Conservation (phyloP, 2,329 filamentous ascomycete genomes). For the Aspergillus niger region DNA sequence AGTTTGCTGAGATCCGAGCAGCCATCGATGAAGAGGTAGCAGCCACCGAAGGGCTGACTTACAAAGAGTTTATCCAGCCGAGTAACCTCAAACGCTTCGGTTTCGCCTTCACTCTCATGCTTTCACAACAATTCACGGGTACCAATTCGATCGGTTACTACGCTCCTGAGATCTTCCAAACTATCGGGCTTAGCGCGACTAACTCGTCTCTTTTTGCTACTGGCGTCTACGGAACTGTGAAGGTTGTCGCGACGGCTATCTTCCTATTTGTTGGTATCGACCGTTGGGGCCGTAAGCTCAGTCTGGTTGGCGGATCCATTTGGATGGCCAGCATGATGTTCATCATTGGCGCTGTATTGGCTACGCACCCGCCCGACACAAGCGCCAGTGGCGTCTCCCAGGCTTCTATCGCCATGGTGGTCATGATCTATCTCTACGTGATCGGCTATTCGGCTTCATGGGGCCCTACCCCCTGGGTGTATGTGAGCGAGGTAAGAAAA, state of each 20-base stretch:
- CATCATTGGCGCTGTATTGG: slow-evolving; percentile 39
- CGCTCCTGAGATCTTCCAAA: slow-evolving; percentile 42
- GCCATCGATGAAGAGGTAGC: slow-evolving; percentile 46
- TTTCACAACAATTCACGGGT: slow-evolving; percentile 46
- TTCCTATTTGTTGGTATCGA: slow-evolving; percentile 44
- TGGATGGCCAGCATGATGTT: slow-evolving; percentile 44
- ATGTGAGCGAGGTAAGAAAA: slow-evolving; percentile 33
- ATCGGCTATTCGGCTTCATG: slow-evolving; percentile 31
- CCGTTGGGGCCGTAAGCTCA: slow-evolving; percentile 39
- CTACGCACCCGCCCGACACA: slow-evolving; percentile 35
- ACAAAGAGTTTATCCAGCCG: slow-evolving; percentile 42
- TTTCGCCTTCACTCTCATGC: slow-evolving; percentile 41
- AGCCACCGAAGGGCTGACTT: slow-evolving; percentile 45
- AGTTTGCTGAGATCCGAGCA: slow-evolving; percentile 43
- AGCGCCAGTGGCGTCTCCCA: slow-evolving; percentile 30
- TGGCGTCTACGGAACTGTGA: slow-evolving; percentile 43
- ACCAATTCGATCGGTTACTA: slow-evolving; percentile 45
- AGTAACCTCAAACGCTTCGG: slow-evolving; percentile 43
- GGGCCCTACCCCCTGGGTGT: slow-evolving; percentile 38
- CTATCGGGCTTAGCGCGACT: slow-evolving; percentile 36
- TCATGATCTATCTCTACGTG: slow-evolving; percentile 54
- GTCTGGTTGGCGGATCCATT: slow-evolving; percentile 37
- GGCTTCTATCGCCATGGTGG: slow-evolving; percentile 42
- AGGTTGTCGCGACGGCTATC: slow-evolving; percentile 39
- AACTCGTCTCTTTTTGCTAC: slow-evolving; percentile 41